These are phyloP conservation scores for Ceratocystis albifundus DNA, from an alignment of 2,329 filamentous ascomycete genomes.

Conservation along the genomic window DNA sequence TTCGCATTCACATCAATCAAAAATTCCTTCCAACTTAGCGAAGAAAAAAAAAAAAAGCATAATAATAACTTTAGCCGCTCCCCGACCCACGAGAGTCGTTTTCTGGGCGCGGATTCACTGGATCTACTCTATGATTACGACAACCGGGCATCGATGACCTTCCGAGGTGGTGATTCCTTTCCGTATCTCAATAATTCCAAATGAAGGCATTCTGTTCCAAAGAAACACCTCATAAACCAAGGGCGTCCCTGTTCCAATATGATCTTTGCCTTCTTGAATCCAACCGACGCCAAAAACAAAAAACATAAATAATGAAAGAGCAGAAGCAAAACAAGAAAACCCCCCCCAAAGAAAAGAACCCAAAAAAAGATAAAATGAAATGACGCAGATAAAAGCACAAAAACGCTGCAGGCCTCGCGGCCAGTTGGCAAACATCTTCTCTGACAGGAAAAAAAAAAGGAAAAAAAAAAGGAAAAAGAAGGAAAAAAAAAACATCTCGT, in stretches of 20 bases:
- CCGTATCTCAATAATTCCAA: slow-evolving; percentile 4
- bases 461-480: too few species aligned
- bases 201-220: not conserved
- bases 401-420: not conserved
- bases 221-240: slow-evolving; percentile 2
- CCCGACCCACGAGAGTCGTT: slow-evolving; percentile 7
- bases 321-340: not conserved
- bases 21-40: not conserved
- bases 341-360: not conserved
- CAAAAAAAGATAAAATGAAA: not conserved
- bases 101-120: not conserved
- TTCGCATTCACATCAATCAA: not conserved
- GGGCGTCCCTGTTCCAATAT: slow-evolving; percentile 2
- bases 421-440: not conserved
- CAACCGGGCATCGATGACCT: slow-evolving; percentile 6
- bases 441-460: not conserved
- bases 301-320: not conserved
- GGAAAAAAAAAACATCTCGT: too few species aligned
- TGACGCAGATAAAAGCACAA: not conserved
- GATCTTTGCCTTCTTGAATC: slow-evolving; percentile 10
- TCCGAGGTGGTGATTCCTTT: slow-evolving; percentile 1
- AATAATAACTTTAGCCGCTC: not conserved
- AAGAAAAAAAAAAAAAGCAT: not conserved
- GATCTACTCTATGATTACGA: slow-evolving; percentile 11
- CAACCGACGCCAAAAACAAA: slow-evolving; percentile 6